A percentile compares a stretch with the other conserved stretches of the same genome.
These are phyloP conservation scores for Polytrichum commune DNA, from an alignment of 225 moss, liverwort and hornwort genomes.

Conservation along the genomic window DNA sequence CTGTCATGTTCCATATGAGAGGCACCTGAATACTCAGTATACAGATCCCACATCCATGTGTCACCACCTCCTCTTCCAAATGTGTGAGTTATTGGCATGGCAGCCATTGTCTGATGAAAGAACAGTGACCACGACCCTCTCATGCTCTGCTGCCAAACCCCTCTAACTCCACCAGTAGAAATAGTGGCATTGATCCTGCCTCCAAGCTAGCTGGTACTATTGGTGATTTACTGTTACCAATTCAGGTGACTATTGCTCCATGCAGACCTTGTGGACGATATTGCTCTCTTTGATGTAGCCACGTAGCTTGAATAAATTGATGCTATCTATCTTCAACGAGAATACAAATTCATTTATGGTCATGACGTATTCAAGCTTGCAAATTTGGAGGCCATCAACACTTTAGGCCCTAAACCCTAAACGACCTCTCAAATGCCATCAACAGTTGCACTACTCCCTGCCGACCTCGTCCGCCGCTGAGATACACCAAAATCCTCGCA, in stretches of 20 bases:
- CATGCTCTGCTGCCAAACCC: constrained; percentile 18
- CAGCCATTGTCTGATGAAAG: constrained; percentile 37
- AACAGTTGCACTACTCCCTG: no score
- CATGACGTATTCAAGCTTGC: no score
- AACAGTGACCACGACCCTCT: constrained; percentile 31
- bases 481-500: no score
- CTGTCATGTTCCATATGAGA: not conserved
- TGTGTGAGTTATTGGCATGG: constrained; percentile 43
- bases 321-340: constrained; percentile 79
- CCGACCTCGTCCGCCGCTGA: no score
- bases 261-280: constrained; percentile 88
- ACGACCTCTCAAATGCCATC: no score
- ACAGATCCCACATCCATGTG: constrained; percentile 75
- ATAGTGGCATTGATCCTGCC: constrained; percentile 18
- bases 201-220: constrained; percentile 3
- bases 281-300: constrained; percentile 97
- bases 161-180: not conserved
- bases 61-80: constrained; percentile 65
- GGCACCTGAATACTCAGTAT: constrained; percentile 75
- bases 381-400: no score
- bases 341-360: constrained; percentile 93
- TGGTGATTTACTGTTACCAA: not conserved
- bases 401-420: no score
- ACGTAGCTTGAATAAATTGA: constrained; percentile 87
- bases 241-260: no score